Base-by-base conservation (phyloP, 2,329 filamentous ascomycete genomes). In the Aaosphaeria pasadenensis region DNA sequence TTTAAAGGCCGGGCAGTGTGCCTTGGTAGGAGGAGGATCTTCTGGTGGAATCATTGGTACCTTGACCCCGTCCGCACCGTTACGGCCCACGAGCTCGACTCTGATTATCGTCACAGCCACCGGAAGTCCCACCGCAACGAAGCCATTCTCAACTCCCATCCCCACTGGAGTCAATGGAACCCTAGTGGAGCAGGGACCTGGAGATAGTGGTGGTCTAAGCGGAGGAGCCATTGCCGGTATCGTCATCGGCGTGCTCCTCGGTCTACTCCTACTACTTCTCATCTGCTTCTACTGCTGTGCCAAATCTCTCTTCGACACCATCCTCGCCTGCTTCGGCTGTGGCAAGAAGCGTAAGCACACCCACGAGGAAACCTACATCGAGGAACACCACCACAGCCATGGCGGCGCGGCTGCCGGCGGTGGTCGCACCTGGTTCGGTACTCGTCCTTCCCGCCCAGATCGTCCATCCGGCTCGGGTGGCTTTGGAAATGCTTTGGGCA, bases 201-300 rank as follows among this genome's bases (percentile, higher is more conserved):
- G 67, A 46, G 55, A 60, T 29, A 66, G 70, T 17, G 60, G 61
- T 29, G 66, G 67, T 13, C 77, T 91, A 46, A 88, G 84, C 59
- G 80, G 77, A 39, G 88, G 87, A 45, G 88, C 86, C 50, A 91
- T 91, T 59, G 88, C 88, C 11, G 88, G 88, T 51, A 91, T 91
- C 60, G 88, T 91, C 55, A 85, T 91, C 47, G 88, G 88, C 53
- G 80, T 83, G 7, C 76, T 91, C 43, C 79, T 80, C 11, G 88
- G 86, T 52, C 76, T 90, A 33, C 70, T 79, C 38, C 74, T 91
- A 2, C 79, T 91, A 24, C 73, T 86, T 4, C 77, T 88, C 6
- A 72, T 91, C 61, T 90, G 86, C 76, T 84, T 88, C 73, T 91
- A 84, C 78, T 89, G 86, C 74, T 84, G 74, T 58, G 64, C 75